Evolutionary conservation across 441 rosid species (phyloP).

Genomic region (Theobroma grandiflorum): DNA sequence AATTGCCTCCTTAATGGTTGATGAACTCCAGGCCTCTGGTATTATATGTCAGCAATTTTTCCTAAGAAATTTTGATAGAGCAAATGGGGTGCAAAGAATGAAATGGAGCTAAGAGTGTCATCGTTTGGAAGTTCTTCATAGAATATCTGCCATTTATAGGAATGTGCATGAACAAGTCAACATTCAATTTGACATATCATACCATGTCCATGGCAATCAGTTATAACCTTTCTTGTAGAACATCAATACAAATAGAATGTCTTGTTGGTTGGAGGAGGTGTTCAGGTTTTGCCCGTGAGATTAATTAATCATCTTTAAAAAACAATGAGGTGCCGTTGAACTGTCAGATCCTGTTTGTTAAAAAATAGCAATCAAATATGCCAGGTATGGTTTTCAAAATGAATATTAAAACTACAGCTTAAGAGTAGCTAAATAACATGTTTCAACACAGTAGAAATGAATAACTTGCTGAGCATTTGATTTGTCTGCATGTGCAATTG

Average conservation of each 20-base stretch:
- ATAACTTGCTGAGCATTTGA: background rate
- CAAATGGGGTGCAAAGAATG: background rate
- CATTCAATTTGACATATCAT: background rate
- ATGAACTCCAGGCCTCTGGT: background rate
- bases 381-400: background rate
- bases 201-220: background rate
- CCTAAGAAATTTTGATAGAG: conserved; percentile 12
- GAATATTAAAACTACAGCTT: background rate
- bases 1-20: background rate
- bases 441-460: background rate
- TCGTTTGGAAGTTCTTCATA: background rate
- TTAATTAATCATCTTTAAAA: background rate
- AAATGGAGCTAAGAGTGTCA: background rate
- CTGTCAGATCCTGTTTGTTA: background rate
- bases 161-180: background rate
- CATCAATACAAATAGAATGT: background rate
- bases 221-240: conserved; percentile 8
- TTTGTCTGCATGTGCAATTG: background rate
- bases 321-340: background rate
- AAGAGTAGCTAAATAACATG: background rate
- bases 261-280: background rate
- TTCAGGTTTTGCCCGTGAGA: background rate
- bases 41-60: background rate
- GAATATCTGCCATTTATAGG: background rate
- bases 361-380: background rate